Base-by-base conservation (phyloP, 202 grass and related monocot genomes). In the Musa balbisiana region DNA sequence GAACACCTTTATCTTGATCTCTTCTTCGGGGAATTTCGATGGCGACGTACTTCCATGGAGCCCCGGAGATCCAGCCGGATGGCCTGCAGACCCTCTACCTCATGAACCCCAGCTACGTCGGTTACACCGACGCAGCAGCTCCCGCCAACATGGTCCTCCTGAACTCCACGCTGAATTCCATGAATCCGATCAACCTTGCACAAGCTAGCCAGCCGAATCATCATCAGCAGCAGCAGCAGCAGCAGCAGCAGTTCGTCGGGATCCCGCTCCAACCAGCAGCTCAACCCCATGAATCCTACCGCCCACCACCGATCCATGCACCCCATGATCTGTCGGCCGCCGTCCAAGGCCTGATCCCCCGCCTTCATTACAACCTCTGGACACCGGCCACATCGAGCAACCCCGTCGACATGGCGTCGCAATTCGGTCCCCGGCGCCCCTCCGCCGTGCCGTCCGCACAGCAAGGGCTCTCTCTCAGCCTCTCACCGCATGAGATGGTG, bases 61-160 rank as follows among this genome's bases (percentile, higher is more conserved):
- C 73, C 75, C 84, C 85, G 22, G 95, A 98, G 59, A 90, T 98
- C 79, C 95, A 98, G 74, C 77, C 83, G 22, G 95, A 95, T 55
- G 86, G 89, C 50, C 85, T 99, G 25, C 95, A 95, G 75, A 99
- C 95, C 14, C 87, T 99, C 17, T 99, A 99, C 81, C 89, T 99
- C 23, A 94, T 99, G 91, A 99, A 99, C 80, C 95, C 95, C 10
- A 83, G 81, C 78, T 99, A 90, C 66, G 80, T 55, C 27, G 83
- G 83, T 59, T 92, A 87, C 74, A 3, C 69, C 14, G 89, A 95
- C 76, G 70, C 87, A 0, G 53, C 76, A 14, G 82, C 87, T 11
- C 74, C 81, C n/a, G 75, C 91, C 72, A 99, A 92, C 87, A 99
- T 99, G 95, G 87, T 90, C 84, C 85, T 99, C 25, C 83, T 99